phyloP scores from a whole-genome alignment of 768 basidiomycete genomes.

The Tephrocybe rancida region DNA sequence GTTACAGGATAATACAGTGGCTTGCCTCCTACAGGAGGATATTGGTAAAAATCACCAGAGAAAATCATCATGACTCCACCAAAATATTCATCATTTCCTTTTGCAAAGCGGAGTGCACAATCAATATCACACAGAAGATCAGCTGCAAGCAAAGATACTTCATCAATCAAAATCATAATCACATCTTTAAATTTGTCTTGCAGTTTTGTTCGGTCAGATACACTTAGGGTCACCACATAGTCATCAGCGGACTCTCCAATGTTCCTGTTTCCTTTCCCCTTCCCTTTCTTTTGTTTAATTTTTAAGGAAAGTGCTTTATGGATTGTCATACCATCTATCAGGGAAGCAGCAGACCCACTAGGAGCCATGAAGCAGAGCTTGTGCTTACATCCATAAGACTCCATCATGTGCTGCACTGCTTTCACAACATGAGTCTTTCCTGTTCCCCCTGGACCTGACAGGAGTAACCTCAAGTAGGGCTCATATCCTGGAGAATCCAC shows the following conservation, averaged over 20 bases:
- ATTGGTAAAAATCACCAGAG: constrained; percentile 35
- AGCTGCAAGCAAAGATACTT: constrained; percentile 26
- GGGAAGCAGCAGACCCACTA: constrained; percentile 14
- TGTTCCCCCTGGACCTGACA: constrained; percentile 30
- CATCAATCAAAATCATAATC: constrained; percentile 28
- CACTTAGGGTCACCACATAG: constrained; percentile 15
- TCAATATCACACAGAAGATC: constrained; percentile 29
- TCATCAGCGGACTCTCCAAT: constrained; percentile 6
- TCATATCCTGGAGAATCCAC: background rate
- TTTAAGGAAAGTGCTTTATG: background rate
- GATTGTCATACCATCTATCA: constrained; percentile 1
- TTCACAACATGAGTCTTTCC: constrained; percentile 33
- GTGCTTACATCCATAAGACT: constrained; percentile 18
- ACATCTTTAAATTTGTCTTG: constrained; percentile 27
- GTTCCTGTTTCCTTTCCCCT: constrained; percentile 17
- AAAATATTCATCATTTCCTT: constrained; percentile 25
- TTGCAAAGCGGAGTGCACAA: constrained; percentile 24
- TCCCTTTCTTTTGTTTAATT: background rate
- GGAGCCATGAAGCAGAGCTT: constrained; percentile 27
- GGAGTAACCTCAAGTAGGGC: background rate
- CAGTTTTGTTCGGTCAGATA: constrained; percentile 15
- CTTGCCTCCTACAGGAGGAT: constrained; percentile 29
- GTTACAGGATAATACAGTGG: constrained; percentile 27
- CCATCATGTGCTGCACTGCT: constrained; percentile 25
- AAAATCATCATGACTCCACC: constrained; percentile 32